phyloP scores from a whole-genome alignment of 495 filamentous ascomycete genomes.

The Penicillium tannophilum region DNA sequence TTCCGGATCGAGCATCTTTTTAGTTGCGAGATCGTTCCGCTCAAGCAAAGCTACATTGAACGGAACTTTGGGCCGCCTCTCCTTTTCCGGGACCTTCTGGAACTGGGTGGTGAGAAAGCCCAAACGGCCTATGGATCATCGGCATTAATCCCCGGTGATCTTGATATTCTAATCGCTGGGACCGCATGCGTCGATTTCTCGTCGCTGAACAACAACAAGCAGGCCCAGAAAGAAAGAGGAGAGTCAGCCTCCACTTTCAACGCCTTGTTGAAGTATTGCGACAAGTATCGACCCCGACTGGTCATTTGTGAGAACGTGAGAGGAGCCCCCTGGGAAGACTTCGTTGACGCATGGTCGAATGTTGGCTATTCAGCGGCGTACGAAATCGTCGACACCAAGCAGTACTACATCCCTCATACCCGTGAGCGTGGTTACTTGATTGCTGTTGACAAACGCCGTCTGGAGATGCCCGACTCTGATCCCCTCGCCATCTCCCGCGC shows the following conservation, averaged over 20 bases:
- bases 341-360: conserved; percentile 49
- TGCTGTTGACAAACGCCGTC: conserved; percentile 51
- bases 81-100: conserved; percentile 70
- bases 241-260: conserved; percentile 73
- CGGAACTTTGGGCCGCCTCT: conserved; percentile 66
- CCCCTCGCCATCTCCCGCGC: conserved; percentile 31
- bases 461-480: conserved; percentile 12
- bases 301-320: conserved; percentile 77
- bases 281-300: conserved; percentile 57
- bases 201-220: conserved; percentile 38
- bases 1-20: conserved; percentile 62
- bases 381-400: conserved; percentile 64
- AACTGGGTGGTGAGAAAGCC: conserved; percentile 56
- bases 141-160: conserved; percentile 56
- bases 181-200: conserved; percentile 79
- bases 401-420: conserved; percentile 81
- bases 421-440: conserved; percentile 72
- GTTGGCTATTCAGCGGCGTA: conserved; percentile 57
- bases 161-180: conserved; percentile 74
- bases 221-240: conserved; percentile 53
- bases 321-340: conserved; percentile 62
- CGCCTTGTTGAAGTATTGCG: conserved; percentile 60
- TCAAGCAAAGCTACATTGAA: conserved; percentile 81
- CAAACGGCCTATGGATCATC: conserved; percentile 71
- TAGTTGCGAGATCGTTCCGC: conserved; percentile 76